Evolutionary conservation across 352 stramenopile genomes (phyloP), one percentile per base, ranked within the genome.

Genomic region (Lagenidium sp.): DNA sequence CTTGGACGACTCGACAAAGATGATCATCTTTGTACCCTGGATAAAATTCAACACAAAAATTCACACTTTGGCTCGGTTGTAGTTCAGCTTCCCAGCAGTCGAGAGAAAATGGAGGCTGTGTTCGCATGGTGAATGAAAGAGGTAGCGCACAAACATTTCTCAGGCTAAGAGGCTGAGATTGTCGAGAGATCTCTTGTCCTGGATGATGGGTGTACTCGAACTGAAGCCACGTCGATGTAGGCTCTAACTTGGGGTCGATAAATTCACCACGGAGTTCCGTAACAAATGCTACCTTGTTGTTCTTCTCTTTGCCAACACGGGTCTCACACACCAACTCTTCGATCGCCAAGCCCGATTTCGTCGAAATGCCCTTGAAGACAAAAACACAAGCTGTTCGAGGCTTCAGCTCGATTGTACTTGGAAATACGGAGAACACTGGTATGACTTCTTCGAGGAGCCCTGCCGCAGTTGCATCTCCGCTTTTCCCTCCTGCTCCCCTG

Each of bases 331-430:
- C 64, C 10, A 98, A 56, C 11, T 88, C 61, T 53, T 98, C 93
- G 26, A 68, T 49, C 19, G 95, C 60, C 2, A 63, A 24, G 7
- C 88, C 87, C 16, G 80, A 42, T 0, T 43, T 53, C 1, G 65
- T 59, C 1, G 79, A 94, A 31, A 92, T 57, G 0, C 85, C 93
- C 41, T 88, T 88, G 44, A 98, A 96, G 1, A 90, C 76, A 56
- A 98, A 98, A 4, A 93, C 77, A 26, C 92, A 97, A 2, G 89
- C 92, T 3, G 94, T 98, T 16, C 89, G 67, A 1, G 93, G 91
- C 36, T 96, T 95, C 18, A 98, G 72, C 50, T 96, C 84, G 26
- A 98, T 96, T 4, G 85, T 89, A 32, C 67, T 66, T 3, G 90
- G 90, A 28, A 94, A 89, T 4, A 97, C 83, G 0, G 76, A 94